A percentile compares a stretch with the other conserved stretches of the same genome.
Evolutionary conservation across 2,329 filamentous ascomycete species (phyloP).

Genomic region (Aspergillus thermomutatus): DNA sequence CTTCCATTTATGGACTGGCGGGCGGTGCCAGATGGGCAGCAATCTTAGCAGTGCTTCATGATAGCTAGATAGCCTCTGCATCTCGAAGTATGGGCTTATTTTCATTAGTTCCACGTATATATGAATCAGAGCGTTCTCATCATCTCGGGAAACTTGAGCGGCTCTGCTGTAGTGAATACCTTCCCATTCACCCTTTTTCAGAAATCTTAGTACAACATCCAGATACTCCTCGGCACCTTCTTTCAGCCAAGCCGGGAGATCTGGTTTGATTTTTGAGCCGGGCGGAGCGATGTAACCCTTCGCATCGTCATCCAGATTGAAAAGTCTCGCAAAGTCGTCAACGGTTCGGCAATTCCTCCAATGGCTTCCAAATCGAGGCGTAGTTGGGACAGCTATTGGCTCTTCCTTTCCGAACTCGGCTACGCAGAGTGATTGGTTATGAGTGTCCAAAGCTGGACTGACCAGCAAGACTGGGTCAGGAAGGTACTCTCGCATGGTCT

Average conservation of each 20-base stretch:
- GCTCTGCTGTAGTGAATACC: not conserved
- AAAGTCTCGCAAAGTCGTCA: not conserved
- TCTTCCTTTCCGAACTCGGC: not conserved
- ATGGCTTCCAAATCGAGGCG: not conserved
- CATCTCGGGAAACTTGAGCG: not conserved
- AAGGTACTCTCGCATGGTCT: not conserved
- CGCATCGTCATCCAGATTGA: not conserved
- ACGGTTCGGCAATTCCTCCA: not conserved
- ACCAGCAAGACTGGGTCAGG: not conserved
- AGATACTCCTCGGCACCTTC: not conserved
- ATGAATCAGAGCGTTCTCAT: not conserved
- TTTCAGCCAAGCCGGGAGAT: not conserved
- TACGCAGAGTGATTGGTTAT: not conserved
- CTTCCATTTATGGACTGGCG: not conserved
- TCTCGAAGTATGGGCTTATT: not conserved
- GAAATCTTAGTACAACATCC: not conserved
- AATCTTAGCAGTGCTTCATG: not conserved
- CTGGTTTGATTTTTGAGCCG: not conserved
- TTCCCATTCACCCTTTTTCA: not conserved
- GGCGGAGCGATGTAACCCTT: not conserved
- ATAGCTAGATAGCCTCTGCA: not conserved
- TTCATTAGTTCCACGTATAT: not conserved
- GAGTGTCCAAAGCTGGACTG: not conserved
- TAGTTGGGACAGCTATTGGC: not conserved
- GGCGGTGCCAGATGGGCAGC: not conserved